Conservation (phyloP, 331 rosid species). For the Pyracantha coccinea region DNA sequence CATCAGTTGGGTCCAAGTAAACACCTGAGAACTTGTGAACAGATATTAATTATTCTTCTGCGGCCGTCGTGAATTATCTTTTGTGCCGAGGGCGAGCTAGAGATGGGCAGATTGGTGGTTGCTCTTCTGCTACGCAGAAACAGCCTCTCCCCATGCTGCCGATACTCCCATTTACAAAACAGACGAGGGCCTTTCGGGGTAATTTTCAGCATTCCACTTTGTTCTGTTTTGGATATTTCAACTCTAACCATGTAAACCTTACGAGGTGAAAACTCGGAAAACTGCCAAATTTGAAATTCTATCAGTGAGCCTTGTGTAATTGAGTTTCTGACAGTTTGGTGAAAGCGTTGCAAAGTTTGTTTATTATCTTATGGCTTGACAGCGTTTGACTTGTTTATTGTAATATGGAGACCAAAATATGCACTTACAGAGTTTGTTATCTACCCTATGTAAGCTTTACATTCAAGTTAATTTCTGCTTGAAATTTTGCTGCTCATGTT, state of each 20-base stretch:
- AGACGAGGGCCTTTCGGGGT: neutral
- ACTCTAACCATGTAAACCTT: neutral
- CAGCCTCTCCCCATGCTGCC: neutral
- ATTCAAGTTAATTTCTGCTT: neutral
- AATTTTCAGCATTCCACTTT: neutral
- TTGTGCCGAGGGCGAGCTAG: slow-evolving; percentile 30
- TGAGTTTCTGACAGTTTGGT: neutral
- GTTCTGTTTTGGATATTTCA: neutral
- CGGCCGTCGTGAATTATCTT: slow-evolving; percentile 13
- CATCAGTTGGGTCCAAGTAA: slow-evolving; percentile 53
- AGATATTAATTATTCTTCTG: slow-evolving; percentile 20
- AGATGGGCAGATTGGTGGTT: slow-evolving; percentile 6
- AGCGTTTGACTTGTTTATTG: no score
- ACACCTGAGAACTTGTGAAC: slow-evolving; percentile 12
- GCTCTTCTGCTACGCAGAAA: neutral
- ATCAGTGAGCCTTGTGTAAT: neutral
- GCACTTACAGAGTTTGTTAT: no score
- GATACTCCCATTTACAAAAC: neutral
- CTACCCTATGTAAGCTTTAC: neutral
- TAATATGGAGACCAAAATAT: no score
- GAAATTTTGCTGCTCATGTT: neutral
- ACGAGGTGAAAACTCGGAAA: neutral
- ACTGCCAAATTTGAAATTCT: neutral
- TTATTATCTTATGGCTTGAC: no score
- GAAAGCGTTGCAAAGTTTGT: neutral